These are phyloP conservation scores for Epicoccum nigrum DNA, from an alignment of 2,329 filamentous ascomycete genomes.

Conservation along the genomic window DNA sequence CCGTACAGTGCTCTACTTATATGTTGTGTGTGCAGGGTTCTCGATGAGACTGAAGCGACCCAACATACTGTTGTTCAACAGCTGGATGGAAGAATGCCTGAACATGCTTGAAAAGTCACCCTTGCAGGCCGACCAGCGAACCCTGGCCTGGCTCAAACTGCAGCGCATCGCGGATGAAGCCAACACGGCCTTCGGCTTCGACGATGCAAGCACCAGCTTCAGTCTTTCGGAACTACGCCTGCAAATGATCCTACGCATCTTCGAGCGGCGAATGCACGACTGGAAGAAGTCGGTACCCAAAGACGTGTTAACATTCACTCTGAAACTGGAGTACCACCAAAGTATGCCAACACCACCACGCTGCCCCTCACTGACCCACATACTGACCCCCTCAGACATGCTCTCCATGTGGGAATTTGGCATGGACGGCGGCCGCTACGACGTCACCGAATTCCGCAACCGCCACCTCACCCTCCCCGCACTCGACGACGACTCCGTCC, in stretches of 20 bases:
- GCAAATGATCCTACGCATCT: constrained; percentile 45
- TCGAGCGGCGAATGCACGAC: constrained; percentile 45
- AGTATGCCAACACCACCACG: constrained; percentile 9
- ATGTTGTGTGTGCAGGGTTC: constrained; percentile 42
- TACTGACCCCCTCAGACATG: constrained; percentile 25
- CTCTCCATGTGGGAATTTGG: constrained; percentile 47
- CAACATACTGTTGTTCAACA: constrained; percentile 44
- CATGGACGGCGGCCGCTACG: constrained; percentile 46
- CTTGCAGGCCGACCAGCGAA: constrained; percentile 36
- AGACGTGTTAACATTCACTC: constrained; percentile 38
- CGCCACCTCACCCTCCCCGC: constrained; percentile 43
- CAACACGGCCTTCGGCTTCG: constrained; percentile 46
- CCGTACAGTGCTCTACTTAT: constrained; percentile 41
- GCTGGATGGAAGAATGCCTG: constrained; percentile 47
- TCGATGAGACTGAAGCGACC: constrained; percentile 43
- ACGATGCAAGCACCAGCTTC: constrained; percentile 47
- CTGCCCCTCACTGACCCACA: not conserved
- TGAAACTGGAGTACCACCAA: constrained; percentile 41
- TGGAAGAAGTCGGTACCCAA: constrained; percentile 41
- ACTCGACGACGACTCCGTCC: constrained; percentile 40
- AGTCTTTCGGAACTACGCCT: constrained; percentile 44
- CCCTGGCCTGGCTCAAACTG: constrained; percentile 40
- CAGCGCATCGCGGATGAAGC: constrained; percentile 47
- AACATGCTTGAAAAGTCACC: constrained; percentile 41
- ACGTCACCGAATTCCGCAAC: constrained; percentile 44